Evolutionary conservation across 148 eudicot species (phyloP).

Genomic region (Heliosperma pusillum): DNA sequence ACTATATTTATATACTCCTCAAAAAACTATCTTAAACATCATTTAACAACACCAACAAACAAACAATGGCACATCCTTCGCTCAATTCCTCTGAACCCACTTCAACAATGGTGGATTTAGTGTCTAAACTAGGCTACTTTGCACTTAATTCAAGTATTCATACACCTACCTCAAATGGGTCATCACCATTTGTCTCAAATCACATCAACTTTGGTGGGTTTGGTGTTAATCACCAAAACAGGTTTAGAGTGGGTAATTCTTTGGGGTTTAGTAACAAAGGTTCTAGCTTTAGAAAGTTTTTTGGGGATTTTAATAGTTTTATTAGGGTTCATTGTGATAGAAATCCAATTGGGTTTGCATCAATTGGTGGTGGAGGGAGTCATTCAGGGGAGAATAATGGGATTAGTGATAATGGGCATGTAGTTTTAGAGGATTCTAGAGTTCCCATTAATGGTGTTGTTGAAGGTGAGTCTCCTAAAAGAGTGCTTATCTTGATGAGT

Average conservation of each 20-base stretch:
- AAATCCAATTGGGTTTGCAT: constrained; percentile 76
- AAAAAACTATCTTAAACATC: neutral
- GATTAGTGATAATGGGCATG: constrained; percentile 40
- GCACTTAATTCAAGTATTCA: constrained; percentile 38
- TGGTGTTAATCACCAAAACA: constrained; percentile 32
- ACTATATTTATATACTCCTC: neutral
- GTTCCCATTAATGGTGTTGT: constrained; percentile 40
- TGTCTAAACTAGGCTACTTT: constrained; percentile 44
- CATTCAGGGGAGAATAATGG: constrained; percentile 50
- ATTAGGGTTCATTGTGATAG: constrained; percentile 74
- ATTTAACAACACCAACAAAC: neutral
- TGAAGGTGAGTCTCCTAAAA: constrained; percentile 43
- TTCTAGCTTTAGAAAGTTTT: constrained; percentile 37
- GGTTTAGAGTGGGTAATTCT: constrained; percentile 41
- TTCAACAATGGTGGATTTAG: constrained; percentile 33
- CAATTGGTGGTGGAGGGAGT: constrained; percentile 30
- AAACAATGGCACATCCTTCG: constrained; percentile 51
- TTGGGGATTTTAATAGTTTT: constrained; percentile 61
- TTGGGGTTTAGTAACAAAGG: constrained; percentile 45
- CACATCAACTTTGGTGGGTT: constrained; percentile 38
- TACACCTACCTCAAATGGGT: constrained; percentile 34
- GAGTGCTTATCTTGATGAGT: constrained; percentile 94
- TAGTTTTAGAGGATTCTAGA: constrained; percentile 47
- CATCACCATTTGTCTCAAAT: constrained; percentile 35
- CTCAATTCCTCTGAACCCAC: constrained; percentile 42